Evolutionary conservation across 108 stramenopile species (phyloP), one percentile per base, ranked within the genome.

Genomic region (Skeletonema tropicum): DNA sequence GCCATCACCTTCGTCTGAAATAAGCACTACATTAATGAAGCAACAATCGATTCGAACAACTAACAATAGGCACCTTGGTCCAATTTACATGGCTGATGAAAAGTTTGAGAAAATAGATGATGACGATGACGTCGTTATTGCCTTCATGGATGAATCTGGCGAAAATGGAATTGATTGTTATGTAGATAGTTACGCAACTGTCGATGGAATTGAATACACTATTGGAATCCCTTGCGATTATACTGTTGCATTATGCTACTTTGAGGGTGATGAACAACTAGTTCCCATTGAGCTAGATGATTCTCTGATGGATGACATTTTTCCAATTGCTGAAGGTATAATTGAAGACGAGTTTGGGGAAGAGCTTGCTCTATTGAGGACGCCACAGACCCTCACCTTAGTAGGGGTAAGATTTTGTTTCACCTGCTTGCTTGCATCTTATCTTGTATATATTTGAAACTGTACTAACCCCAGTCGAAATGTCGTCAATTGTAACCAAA

Each of bases 271-370:
- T 21, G 77, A 74, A 9, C 77, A 87, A 59, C 71, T 93, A 15
- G 75, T 92, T 6, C 94, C 94, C 0, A 75, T 96, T 42, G 92
- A 94, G 71, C 64, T 93, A 26, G 83, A 89, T 45, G 92, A 92
- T 74, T 68, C 82, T 15, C 63, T 91, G 58, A 92, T 96, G 91
- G 88, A 96, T 64, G 91, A 92, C 21, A 77, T 96, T 66, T 93
- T 92, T 62, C 89, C 91, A 0, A 75, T 96, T 67, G 95, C 93
- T 10, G 92, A 90, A 64, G 79, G 76, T 31, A 91, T 94, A 64
- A 88, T 96, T 23, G 83, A 74, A 57, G 95, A 94, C 75, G 93
- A 94, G 75, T 96, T 92, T 80, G 93, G 90, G n/a, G 95, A 94
- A 71, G 93, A 94, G 66, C 70, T 94, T 26, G 78, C 69, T 2